Evolutionary conservation across 176 grass and related monocot species (phyloP).

Genomic region (Oryza glumipatula): DNA sequence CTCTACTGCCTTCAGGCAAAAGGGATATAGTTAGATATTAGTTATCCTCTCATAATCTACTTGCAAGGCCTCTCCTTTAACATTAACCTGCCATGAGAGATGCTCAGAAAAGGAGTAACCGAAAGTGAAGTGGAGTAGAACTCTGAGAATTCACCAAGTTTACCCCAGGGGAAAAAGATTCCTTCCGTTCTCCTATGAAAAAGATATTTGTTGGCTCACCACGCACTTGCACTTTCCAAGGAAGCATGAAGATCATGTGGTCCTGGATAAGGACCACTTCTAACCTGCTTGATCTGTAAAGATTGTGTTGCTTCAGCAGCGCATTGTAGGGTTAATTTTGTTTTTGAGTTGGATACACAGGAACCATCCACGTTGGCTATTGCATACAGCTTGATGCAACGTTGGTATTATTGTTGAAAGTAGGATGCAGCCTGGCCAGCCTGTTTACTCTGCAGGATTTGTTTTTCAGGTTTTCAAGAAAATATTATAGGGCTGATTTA

Average conservation of each 20-base stretch:
- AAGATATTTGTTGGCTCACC: conserved; percentile 49
- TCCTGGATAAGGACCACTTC: conserved; percentile 42
- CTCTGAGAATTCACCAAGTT: conserved; percentile 47
- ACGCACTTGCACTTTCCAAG: conserved; percentile 42
- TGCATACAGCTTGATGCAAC: conserved; percentile 24
- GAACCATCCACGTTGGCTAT: conserved; percentile 13
- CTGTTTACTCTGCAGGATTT: conserved; percentile 19
- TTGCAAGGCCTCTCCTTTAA: neutral
- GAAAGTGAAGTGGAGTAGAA: conserved; percentile 45
- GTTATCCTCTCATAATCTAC: conserved; percentile 47
- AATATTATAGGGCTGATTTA: neutral
- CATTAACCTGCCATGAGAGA: conserved; percentile 44
- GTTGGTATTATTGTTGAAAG: conserved; percentile 13
- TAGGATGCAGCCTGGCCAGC: neutral
- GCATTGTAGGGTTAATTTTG: conserved; percentile 22
- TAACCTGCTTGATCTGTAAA: conserved; percentile 28
- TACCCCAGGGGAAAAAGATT: conserved; percentile 42
- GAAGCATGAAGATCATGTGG: conserved; percentile 42
- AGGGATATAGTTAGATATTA: conserved; percentile 34
- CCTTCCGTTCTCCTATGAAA: conserved; percentile 47
- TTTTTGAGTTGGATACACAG: conserved; percentile 30
- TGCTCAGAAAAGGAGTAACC: conserved; percentile 40
- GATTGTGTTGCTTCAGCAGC: conserved; percentile 10
- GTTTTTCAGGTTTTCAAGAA: neutral
- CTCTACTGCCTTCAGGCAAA: conserved; percentile 36